Conservation (phyloP, 176 grass and related monocot species). For the Hordeum vulgare region MorexV3_pseudomolecules_assembly NC_058519.1:136094145-136094644, state of each 20-base stretch:
- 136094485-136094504: too few relatives aligned
- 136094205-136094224: too few relatives aligned
- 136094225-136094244: too few relatives aligned
- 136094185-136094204: too few relatives aligned
- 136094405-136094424: neutral
- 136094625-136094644: neutral
- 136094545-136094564: neutral
- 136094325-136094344: neutral
- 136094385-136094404: neutral
- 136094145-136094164: too few relatives aligned
- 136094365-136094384: neutral
- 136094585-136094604: neutral
- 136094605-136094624: neutral
- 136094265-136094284: too few relatives aligned
- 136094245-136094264: too few relatives aligned
- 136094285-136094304: too few relatives aligned
- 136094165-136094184: too few relatives aligned
- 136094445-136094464: neutral
- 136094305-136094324: neutral
- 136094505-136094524: neutral
- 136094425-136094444: neutral
- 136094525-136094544: neutral
- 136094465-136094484: neutral
- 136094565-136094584: neutral
- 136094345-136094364: neutral